Evolutionary conservation across 331 rosid species (phyloP).

Genomic region (Saraca asoca): DNA sequence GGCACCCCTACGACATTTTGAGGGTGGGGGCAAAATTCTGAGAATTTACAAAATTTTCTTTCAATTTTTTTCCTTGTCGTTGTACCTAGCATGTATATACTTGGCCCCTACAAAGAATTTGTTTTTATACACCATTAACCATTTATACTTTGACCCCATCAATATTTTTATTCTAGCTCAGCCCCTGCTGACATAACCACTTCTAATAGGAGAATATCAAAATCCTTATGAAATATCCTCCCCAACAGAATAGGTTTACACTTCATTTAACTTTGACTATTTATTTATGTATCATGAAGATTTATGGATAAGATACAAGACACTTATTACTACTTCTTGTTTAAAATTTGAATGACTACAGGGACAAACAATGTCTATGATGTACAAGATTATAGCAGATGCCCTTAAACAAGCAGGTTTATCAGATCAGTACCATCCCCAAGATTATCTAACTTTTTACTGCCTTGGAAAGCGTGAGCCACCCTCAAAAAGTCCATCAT

Average conservation of each 20-base stretch:
- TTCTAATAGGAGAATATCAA: too few relatives aligned
- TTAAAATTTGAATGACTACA: slow-evolving; percentile 44
- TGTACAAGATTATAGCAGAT: slow-evolving; percentile 61
- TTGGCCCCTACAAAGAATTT: too few relatives aligned
- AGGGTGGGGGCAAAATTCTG: too few relatives aligned
- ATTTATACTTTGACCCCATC: too few relatives aligned
- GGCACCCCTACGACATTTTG: too few relatives aligned
- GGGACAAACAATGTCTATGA: slow-evolving; percentile 82
- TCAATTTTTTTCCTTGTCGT: too few relatives aligned
- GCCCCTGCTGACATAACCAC: too few relatives aligned
- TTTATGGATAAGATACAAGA: slow-evolving; percentile 11
- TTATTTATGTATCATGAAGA: neutral
- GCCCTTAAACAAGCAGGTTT: slow-evolving; percentile 62
- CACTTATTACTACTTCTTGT: too few relatives aligned
- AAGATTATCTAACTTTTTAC: slow-evolving; percentile 64
- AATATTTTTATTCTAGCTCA: too few relatives aligned
- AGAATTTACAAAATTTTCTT: too few relatives aligned
- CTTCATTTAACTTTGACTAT: slow-evolving; percentile 1
- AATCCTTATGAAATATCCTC: neutral
- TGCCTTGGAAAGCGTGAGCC: slow-evolving; percentile 70
- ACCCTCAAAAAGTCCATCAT: slow-evolving; percentile 13
- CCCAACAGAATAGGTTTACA: neutral
- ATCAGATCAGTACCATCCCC: slow-evolving; percentile 55
- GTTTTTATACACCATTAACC: too few relatives aligned
- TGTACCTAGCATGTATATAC: too few relatives aligned